Base-by-base conservation (phyloP, 768 basidiomycete genomes). In the Kwoniella sp. region DNA sequence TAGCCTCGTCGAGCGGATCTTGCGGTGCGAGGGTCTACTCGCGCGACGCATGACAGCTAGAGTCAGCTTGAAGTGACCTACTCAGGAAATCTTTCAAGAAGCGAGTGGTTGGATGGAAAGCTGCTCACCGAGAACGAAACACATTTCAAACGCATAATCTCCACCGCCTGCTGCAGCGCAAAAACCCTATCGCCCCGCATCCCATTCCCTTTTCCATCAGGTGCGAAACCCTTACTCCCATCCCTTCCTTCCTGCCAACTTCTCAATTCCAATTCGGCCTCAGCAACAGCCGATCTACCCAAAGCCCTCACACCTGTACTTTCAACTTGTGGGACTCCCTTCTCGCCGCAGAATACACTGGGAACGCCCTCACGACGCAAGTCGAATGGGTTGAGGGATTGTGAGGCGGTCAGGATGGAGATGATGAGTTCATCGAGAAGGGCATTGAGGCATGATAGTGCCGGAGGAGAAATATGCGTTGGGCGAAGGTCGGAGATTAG, bases 401-500 rank as follows among this genome's bases (percentile, higher is more conserved):
- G 55, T 1, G 79, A 61, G 8, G 65, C 27, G 5, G 51, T 24
- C 17, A 80, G 55, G 36, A 78, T 50, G 1, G 62, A 60, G 17
- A 47, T 25, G n/a, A 80, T 65, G 5, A 80, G 49, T 56, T 78
- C 77, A 51, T 80, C 79, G 44, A 80, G 70, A 30, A 80, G 60
- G 44, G 72, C 36, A 58, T 80, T 80, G 65, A 80, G 62, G 40
- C 72, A 69, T 63, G 82, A 83, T 52, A 96, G 86, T n/a, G 90
- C 88, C 56, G 92, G 87, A 21, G 83, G 75, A 68, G 88, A 87
- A 80, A 95, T 86, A 77, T 87, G 89, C 69, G 91, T 93, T n/a
- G 91, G 91, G 21, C 93, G 88, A 59, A 94, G 86, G 72, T 97
- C 93, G 64, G 90, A 92, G 57, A 97, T 87, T 74, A 96, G 89